Base-by-base conservation (phyloP, 2,329 filamentous ascomycete species). In the Graphium sp. region DNA sequence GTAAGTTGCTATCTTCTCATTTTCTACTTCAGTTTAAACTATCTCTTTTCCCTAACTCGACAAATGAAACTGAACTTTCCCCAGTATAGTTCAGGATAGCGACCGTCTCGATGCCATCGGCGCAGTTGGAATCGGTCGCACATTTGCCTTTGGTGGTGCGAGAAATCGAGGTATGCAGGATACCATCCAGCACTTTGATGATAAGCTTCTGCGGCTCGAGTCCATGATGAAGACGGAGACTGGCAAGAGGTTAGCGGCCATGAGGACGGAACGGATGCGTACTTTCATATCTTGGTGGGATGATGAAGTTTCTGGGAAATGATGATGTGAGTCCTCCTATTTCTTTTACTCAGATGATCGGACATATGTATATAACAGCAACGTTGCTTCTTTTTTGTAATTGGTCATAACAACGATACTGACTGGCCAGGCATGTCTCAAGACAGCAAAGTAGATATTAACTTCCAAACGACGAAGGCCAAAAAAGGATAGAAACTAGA, bases 41-140 rank as follows among this genome's bases (percentile, higher is more conserved):
- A 21, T 26, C 17, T 19, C n/a, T n/a, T n/a, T n/a, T n/a, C n/a
- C n/a, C n/a, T n/a, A n/a, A n/a, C n/a, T n/a, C n/a, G n/a, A n/a
- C n/a, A n/a, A n/a, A n/a, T 27, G 7, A 3, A 18, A 8, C 11
- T 18, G 5, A 17, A 25, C n/a, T 17, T 10, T 26, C 8, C 28
- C 27, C 19, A 84, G 71, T 0, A 68, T 92, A 26, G 83, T 94
- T 18, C 85, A 94, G 53, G 87, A 94, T 49, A 85, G 85, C 4
- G 87, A 94, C 55, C 64, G 85, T 6, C 58, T 95, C n/a, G 87
- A 95, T 52, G 80, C 84, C 4, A 74, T 94, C 28, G 87, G 85
- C 1, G 82, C 80, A 0, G 68, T 94, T 18, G 87, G 87, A 1
- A 74, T 93, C 32, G 85, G 70, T 3, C 60, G 87, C 24, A 70